Percentiles rank a stretch among this genome's conserved stretches.
Conservation (phyloP, 73 alveolate genomes). For the Loxodes magnus region DNA sequence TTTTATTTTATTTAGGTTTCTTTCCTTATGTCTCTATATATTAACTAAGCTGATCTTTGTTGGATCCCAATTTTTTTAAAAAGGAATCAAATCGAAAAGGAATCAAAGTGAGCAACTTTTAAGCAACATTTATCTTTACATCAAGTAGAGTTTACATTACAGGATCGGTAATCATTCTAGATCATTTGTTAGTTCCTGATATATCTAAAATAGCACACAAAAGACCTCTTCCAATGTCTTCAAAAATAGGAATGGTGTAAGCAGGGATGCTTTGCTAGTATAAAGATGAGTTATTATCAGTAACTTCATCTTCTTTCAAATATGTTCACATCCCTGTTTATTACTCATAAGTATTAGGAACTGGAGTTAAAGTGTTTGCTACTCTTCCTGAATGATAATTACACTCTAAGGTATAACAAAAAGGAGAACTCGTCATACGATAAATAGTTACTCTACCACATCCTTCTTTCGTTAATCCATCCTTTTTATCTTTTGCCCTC, state of each 20-base stretch:
- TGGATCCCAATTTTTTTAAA: background rate
- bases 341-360: no score
- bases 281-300: background rate
- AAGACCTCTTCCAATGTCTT: slow-evolving; percentile 53
- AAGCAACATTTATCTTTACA: slow-evolving; percentile 6
- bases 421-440: slow-evolving; percentile 66
- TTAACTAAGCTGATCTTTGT: background rate
- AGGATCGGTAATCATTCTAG: slow-evolving; percentile 10
- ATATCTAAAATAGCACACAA: slow-evolving; percentile 1
- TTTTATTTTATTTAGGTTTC: background rate
- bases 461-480: slow-evolving; percentile 80
- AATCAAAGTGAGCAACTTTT: background rate
- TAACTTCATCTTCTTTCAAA: background rate
- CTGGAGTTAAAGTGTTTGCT: background rate
- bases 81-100: slow-evolving; percentile 7
- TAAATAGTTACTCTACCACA: slow-evolving; percentile 84
- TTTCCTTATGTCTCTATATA: background rate
- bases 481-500: slow-evolving; percentile 19
- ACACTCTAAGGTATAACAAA: slow-evolving; percentile 80
- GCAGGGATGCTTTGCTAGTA: slow-evolving; percentile 19
- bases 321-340: no score
- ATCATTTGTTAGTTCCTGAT: background rate
- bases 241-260: slow-evolving; percentile 39
- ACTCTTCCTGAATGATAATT: slow-evolving; percentile 47
- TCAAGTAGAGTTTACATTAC: slow-evolving; percentile 3